phyloP scores from a whole-genome alignment of 768 basidiomycete species.

The Leccinum obscurum region DNA sequence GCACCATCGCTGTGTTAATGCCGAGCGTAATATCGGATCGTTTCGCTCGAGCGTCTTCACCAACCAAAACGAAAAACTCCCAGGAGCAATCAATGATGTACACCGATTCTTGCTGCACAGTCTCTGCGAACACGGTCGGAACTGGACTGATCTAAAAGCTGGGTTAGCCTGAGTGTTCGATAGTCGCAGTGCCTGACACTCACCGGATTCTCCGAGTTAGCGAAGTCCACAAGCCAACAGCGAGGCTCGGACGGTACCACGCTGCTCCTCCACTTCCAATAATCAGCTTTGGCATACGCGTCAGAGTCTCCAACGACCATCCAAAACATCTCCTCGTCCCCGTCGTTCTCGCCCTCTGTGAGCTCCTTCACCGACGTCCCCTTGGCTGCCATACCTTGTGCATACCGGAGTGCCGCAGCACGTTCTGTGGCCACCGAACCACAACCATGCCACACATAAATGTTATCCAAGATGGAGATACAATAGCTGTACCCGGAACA shows the following conservation, averaged over 20 bases:
- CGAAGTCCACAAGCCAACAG: constrained; percentile 59
- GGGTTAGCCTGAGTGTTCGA: constrained; percentile 3
- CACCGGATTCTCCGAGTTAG: constrained; percentile 40
- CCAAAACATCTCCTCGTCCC: constrained; percentile 80
- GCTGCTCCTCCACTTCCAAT: constrained; percentile 72
- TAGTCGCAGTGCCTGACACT: constrained; percentile 19
- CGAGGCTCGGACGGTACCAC: constrained; percentile 45
- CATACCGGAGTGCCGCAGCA: constrained; percentile 62
- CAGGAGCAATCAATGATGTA: constrained; percentile 75
- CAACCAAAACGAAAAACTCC: constrained; percentile 79
- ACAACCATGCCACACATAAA: constrained; percentile 82
- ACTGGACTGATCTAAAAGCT: constrained; percentile 46
- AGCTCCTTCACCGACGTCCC: constrained; percentile 52
- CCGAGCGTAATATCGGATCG: constrained; percentile 63
- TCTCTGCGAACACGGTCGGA: constrained; percentile 42
- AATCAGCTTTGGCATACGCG: constrained; percentile 71
- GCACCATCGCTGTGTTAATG: constrained; percentile 56
- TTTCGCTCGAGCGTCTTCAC: constrained; percentile 59
- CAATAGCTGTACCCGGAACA: constrained; percentile 89
- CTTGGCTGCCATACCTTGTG: constrained; percentile 42
- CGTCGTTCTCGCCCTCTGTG: constrained; percentile 60
- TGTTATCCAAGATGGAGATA: constrained; percentile 62
- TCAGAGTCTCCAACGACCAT: constrained; percentile 76
- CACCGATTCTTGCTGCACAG: constrained; percentile 44
- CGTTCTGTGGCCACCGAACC: constrained; percentile 64